Percentiles rank a stretch among this genome's conserved stretches.
These are phyloP conservation scores for Pelargonium nanum DNA, from an alignment of 345 rosid species.

Conservation along the genomic window DNA sequence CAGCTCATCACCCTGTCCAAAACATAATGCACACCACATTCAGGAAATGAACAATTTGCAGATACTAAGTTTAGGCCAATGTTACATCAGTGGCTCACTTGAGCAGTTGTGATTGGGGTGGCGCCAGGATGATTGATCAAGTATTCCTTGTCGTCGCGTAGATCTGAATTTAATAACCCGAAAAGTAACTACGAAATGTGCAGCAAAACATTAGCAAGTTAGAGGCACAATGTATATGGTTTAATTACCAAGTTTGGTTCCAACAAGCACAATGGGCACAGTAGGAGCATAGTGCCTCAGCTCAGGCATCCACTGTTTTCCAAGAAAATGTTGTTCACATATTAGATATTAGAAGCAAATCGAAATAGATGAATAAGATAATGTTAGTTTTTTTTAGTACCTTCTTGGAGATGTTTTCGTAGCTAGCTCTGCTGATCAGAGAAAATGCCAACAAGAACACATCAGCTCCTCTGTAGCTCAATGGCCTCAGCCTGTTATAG, in stretches of 20 bases:
- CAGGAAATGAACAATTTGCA: too few relatives aligned
- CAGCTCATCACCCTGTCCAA: constrained; percentile 43
- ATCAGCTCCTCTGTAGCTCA: constrained; percentile 55
- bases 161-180: constrained; percentile 22
- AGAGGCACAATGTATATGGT: not conserved
- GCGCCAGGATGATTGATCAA: constrained; percentile 36
- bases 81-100: too few relatives aligned
- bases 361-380: too few relatives aligned
- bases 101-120: constrained; percentile 31
- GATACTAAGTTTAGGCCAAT: too few relatives aligned
- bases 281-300: constrained; percentile 49
- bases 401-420: constrained; percentile 45
- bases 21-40: not conserved
- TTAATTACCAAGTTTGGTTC: constrained; percentile 46
- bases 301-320: constrained; percentile 38
- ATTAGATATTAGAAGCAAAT: not conserved
- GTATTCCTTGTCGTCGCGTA: constrained; percentile 39
- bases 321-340: not conserved
- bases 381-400: constrained; percentile 1
- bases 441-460: constrained; percentile 42
- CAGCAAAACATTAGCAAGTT: not conserved
- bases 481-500: constrained; percentile 47
- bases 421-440: constrained; percentile 42
- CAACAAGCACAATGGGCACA: constrained; percentile 42
- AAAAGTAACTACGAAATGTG: not conserved